phyloP scores from a whole-genome alignment of 371 early-diverging fungal species.

The Rhizopus microsporus region DNA sequence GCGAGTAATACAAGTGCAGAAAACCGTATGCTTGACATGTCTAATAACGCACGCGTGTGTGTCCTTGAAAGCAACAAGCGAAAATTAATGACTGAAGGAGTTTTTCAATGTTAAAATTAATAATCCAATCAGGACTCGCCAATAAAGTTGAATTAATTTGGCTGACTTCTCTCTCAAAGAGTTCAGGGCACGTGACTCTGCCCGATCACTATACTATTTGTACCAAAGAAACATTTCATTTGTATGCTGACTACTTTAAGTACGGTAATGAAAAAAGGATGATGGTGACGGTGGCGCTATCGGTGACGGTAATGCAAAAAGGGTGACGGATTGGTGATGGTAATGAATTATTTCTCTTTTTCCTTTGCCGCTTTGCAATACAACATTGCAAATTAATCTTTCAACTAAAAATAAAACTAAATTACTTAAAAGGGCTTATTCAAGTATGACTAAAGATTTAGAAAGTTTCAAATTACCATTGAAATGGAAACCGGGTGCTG shows the following conservation, averaged over 20 bases:
- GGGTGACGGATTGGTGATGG: too few species aligned
- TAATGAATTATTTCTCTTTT: too few species aligned
- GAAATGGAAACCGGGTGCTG: constrained; percentile 8
- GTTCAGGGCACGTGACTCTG: too few species aligned
- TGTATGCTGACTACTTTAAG: too few species aligned
- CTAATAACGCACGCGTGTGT: background rate
- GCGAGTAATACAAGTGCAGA: constrained; percentile 15
- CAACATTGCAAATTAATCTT: background rate
- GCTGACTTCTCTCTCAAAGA: too few species aligned
- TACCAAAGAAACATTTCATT: too few species aligned
- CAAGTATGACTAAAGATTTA: background rate
- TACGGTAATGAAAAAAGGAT: too few species aligned
- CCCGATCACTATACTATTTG: too few species aligned
- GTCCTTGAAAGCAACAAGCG: background rate
- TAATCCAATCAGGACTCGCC: constrained; percentile 4
- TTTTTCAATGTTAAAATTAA: background rate
- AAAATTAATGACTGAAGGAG: constrained; percentile 7
- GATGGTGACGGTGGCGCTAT: too few species aligned
- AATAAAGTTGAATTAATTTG: background rate
- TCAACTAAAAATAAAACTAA: constrained; percentile 2
- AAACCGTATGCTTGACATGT: constrained; percentile 17
- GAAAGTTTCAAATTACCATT: constrained; percentile 7
- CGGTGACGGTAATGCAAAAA: too few species aligned
- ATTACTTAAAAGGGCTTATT: constrained; percentile 1
- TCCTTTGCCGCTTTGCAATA: background rate